Evolutionary conservation across 805 yeast species (phyloP).

Genomic region (Ogataea zsoltii): DNA sequence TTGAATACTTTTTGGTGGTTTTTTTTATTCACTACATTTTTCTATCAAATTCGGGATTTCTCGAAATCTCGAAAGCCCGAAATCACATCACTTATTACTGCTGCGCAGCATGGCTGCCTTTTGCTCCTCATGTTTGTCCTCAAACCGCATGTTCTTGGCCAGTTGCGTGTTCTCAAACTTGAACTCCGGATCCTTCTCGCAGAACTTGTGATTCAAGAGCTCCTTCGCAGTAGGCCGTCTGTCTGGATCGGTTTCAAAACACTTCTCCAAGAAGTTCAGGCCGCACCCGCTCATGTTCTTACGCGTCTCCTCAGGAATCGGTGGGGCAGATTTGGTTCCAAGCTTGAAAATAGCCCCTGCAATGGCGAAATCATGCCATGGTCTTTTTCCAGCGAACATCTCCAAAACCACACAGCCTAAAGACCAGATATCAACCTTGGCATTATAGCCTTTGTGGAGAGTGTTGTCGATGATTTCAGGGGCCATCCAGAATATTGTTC

Average conservation of each 20-base stretch:
- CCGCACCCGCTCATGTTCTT: constrained; percentile 66
- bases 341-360: constrained; percentile 90
- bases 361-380: constrained; percentile 96
- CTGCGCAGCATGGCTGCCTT: constrained; percentile 29
- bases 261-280: constrained; percentile 66
- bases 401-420: constrained; percentile 95
- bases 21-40: constrained; percentile 6
- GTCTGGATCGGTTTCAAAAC: constrained; percentile 81
- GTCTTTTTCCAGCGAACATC: constrained; percentile 96
- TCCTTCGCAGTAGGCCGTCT: constrained; percentile 82
- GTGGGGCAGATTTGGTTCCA: constrained; percentile 91
- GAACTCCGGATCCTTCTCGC: constrained; percentile 26
- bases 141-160: constrained; percentile 31
- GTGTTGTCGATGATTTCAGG: constrained; percentile 95
- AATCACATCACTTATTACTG: constrained; percentile 9
- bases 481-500: constrained; percentile 99
- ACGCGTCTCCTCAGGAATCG: constrained; percentile 86
- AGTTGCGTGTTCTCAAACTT: constrained; percentile 33
- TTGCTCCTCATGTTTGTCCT: constrained; percentile 29
- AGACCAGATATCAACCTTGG: constrained; percentile 98
- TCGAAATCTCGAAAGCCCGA: too few species aligned
- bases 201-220: constrained; percentile 51
- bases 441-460: constrained; percentile 88
- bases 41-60: too few species aligned
- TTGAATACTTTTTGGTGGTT: background rate